These are phyloP conservation scores for Letharia lupina DNA, from an alignment of 495 filamentous ascomycete genomes.

Conservation along the genomic window DNA sequence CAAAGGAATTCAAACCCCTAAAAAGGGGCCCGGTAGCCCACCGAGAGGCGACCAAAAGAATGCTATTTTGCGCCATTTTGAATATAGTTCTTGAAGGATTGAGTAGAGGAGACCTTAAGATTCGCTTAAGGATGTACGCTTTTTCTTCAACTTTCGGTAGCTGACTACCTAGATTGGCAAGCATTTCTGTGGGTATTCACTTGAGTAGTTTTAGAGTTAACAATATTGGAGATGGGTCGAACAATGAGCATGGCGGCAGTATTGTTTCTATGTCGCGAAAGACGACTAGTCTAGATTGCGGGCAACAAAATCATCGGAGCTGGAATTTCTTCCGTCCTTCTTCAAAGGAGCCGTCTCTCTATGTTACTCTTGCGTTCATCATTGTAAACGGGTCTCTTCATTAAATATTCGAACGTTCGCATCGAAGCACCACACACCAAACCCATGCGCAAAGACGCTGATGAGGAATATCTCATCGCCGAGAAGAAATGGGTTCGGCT, in stretches of 20 bases:
- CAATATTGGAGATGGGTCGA: too few relatives aligned
- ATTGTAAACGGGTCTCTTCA: background rate
- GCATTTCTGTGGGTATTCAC: too few relatives aligned
- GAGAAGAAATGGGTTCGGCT: background rate
- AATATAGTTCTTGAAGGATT: too few relatives aligned
- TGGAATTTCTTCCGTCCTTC: background rate
- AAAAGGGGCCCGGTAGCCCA: too few relatives aligned
- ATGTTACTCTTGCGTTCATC: background rate
- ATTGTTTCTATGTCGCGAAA: background rate
- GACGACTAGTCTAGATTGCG: background rate
- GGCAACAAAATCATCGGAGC: background rate
- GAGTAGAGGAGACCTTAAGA: too few relatives aligned
- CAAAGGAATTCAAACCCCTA: background rate
- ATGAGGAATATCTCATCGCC: slow-evolving; percentile 6
- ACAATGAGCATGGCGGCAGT: too few relatives aligned
- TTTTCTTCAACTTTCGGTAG: too few relatives aligned
- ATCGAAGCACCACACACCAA: slow-evolving; percentile 11
- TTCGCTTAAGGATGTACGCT: too few relatives aligned
- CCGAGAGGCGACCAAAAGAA: too few relatives aligned
- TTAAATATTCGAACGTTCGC: slow-evolving; percentile 6
- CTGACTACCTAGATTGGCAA: too few relatives aligned
- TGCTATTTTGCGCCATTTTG: too few relatives aligned
- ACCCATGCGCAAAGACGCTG: background rate
- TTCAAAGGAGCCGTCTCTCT: background rate
- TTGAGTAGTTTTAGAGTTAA: too few relatives aligned